These are phyloP conservation scores for Phellinidium pouzarii DNA, from an alignment of 1,284 basidiomycete genomes.

Conservation along the genomic window DNA sequence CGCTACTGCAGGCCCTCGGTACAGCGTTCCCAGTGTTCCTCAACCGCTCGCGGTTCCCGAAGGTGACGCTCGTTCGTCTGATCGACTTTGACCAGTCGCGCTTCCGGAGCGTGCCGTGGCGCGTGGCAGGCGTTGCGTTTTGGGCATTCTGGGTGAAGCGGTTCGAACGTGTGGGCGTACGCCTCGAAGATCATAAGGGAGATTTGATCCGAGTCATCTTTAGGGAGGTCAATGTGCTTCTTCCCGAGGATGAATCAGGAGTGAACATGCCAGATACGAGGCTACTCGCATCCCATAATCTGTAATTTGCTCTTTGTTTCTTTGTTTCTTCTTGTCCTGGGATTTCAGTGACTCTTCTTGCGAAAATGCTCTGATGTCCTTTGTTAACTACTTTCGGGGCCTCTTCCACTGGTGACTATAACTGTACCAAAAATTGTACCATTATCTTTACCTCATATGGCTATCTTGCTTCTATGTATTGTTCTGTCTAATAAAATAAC, in stretches of 20 bases:
- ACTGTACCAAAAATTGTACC: too few species aligned
- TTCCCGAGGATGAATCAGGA: slow-evolving; percentile 16
- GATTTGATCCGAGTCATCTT: slow-evolving; percentile 9
- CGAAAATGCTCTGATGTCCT: too few species aligned
- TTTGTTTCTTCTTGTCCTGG: too few species aligned
- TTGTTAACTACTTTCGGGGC: too few species aligned
- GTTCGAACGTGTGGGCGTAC: slow-evolving; percentile 10
- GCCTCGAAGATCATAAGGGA: slow-evolving; percentile 15
- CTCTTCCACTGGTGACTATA: too few species aligned
- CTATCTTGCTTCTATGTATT: too few species aligned
- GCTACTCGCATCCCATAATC: too few species aligned
- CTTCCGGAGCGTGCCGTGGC: slow-evolving; percentile 10
- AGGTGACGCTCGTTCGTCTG: slow-evolving; percentile 11
- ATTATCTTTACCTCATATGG: too few species aligned
- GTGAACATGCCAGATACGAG: too few species aligned
- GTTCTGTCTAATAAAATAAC: too few species aligned
- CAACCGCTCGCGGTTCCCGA: slow-evolving; percentile 5
- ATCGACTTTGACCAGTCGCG: slow-evolving; percentile 15
- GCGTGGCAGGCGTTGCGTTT: slow-evolving; percentile 1
- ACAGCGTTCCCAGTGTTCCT: slow-evolving; percentile 6
- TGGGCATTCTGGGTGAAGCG: slow-evolving; percentile 17
- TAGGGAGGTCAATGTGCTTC: slow-evolving; percentile 12
- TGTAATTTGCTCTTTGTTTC: too few species aligned
- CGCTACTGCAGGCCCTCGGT: neutral
- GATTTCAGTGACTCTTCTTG: too few species aligned